phyloP scores from a whole-genome alignment of 306 rosid genomes.

The Vigna hirtella region DNA sequence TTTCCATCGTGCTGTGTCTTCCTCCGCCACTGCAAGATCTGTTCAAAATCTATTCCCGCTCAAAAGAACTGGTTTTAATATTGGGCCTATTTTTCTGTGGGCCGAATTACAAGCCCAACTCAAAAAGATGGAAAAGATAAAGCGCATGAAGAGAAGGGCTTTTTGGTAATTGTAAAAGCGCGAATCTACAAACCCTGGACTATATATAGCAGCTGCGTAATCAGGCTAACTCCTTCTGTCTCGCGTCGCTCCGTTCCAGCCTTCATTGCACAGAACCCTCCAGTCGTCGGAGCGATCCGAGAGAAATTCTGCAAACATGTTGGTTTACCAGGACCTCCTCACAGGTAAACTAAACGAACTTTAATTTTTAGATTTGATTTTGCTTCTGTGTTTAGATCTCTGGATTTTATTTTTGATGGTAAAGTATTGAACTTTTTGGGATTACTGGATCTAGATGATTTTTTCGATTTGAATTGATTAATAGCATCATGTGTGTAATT shows the following conservation, averaged over 20 bases:
- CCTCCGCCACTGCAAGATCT: no score
- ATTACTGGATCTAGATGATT: constrained; percentile 17
- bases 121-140: no score
- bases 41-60: constrained; percentile 35
- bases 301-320: constrained; percentile 56
- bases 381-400: constrained; percentile 2
- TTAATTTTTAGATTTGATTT: not conserved
- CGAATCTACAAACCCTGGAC: constrained; percentile 57
- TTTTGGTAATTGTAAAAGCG: not conserved
- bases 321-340: constrained; percentile 76
- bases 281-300: constrained; percentile 49
- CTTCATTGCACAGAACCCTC: not conserved
- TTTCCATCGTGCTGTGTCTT: constrained; percentile 16
- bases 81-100: not conserved
- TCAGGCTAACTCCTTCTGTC: rapidly evolving
- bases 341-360: constrained; percentile 38
- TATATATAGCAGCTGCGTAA: constrained; percentile 46
- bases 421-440: not conserved
- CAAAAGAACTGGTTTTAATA: not conserved
- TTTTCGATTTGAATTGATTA: not conserved
- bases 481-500: not conserved
- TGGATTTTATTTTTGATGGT: not conserved
- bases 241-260: constrained; percentile 38
- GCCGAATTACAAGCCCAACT: not conserved
- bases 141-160: not conserved